These are phyloP conservation scores for Fallopia convolvulus DNA, from an alignment of 148 eudicot species.

Conservation along the genomic window DNA sequence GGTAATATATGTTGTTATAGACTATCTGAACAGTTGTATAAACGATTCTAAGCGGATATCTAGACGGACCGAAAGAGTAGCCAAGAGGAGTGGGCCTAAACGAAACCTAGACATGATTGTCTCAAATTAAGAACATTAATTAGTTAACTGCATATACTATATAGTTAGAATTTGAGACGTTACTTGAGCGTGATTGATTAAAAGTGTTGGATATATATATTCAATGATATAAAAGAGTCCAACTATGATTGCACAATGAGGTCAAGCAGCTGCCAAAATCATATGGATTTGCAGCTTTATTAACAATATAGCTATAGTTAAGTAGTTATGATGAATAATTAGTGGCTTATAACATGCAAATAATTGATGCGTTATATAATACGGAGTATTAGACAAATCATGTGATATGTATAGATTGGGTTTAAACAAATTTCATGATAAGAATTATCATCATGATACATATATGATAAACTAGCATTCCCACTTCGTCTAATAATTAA, in stretches of 20 bases:
- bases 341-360: slow-evolving; percentile 4
- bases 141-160: no score
- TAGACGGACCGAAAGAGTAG: no score
- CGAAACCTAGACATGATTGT: no score
- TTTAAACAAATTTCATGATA: not conserved
- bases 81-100: no score
- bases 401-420: not conserved
- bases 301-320: not conserved
- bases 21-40: no score
- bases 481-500: slow-evolving; percentile 4
- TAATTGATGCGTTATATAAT: not conserved
- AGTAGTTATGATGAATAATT: not conserved
- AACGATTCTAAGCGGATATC: no score
- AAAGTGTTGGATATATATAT: not conserved
- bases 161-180: not conserved
- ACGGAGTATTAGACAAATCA: not conserved
- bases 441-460: not conserved
- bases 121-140: no score
- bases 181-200: no score
- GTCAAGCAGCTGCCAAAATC: not conserved
- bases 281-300: slow-evolving; percentile 11
- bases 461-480: not conserved
- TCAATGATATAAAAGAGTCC: not conserved
- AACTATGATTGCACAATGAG: not conserved
- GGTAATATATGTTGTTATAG: no score